Percentiles rank a stretch among this genome's conserved stretches.
Evolutionary conservation across 1,284 basidiomycete species (phyloP).

Genomic region (Vanrija sp.): DNA sequence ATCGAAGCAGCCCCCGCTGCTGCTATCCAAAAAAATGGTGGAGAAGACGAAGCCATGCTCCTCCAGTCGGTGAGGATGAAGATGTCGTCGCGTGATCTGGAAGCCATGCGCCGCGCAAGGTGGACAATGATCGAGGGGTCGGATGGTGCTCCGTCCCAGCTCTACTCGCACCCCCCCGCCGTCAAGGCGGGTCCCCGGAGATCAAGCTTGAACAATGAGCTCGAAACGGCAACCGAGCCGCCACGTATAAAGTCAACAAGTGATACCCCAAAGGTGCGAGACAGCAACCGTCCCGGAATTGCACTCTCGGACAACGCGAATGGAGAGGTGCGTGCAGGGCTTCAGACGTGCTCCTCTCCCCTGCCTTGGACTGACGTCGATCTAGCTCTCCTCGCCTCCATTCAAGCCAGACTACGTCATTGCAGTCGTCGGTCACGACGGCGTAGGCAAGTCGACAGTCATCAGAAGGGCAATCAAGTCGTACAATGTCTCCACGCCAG

Average conservation of each 20-base stretch:
- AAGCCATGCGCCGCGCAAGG: constrained; percentile 38
- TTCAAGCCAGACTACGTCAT: constrained; percentile 33
- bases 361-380: not conserved
- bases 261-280: not conserved
- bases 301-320: not conserved
- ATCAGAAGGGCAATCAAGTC: constrained; percentile 39
- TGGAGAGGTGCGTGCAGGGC: not conserved
- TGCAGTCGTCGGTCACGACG: constrained; percentile 41
- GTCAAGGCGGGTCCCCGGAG: not conserved
- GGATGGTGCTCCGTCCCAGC: not conserved
- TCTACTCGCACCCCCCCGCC: constrained; percentile 6
- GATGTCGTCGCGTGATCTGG: constrained; percentile 31
- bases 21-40: not conserved
- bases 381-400: not conserved
- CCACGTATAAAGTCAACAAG: not conserved
- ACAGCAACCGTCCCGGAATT: not conserved
- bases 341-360: no score
- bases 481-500: constrained; percentile 35
- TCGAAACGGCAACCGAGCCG: constrained; percentile 2
- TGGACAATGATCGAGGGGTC: constrained; percentile 28
- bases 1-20: not conserved
- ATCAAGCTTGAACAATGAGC: constrained; percentile 5
- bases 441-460: constrained; percentile 44
- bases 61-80: constrained; percentile 31
- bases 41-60: constrained; percentile 2